Evolutionary conservation across 148 eudicot genomes (phyloP).

Genomic region (Suaeda aralocaspica): DNA sequence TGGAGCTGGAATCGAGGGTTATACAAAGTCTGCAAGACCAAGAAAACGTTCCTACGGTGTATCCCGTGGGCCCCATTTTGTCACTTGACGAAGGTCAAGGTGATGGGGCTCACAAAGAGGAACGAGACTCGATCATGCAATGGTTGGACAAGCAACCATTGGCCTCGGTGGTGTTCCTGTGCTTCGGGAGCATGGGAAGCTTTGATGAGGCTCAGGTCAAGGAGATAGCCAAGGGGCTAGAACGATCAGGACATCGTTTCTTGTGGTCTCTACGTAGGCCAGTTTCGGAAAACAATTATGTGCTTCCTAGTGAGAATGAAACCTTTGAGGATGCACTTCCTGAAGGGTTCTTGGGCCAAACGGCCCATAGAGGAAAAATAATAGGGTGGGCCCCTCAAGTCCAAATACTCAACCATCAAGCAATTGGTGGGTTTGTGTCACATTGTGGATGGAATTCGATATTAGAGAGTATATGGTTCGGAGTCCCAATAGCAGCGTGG

Average conservation of each 20-base stretch:
- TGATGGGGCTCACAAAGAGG: background rate
- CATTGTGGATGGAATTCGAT: conserved; percentile 59
- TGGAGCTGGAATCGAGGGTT: conserved; percentile 27
- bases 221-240: conserved; percentile 48
- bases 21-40: conserved; percentile 13
- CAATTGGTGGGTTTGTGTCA: conserved; percentile 42
- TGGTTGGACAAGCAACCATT: conserved; percentile 49
- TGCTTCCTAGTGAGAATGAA: conserved; percentile 19
- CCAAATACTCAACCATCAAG: conserved; percentile 26
- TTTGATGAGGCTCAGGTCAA: conserved; percentile 32
- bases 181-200: conserved; percentile 53
- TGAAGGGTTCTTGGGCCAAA: conserved; percentile 37
- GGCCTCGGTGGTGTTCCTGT: conserved; percentile 44
- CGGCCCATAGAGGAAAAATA: conserved; percentile 24
- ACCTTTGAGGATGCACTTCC: conserved; percentile 26
- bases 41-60: conserved; percentile 22
- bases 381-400: conserved; percentile 44
- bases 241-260: conserved; percentile 31
- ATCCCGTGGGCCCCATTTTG: conserved; percentile 43
- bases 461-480: conserved; percentile 37
- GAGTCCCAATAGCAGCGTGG: conserved; percentile 43
- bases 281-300: background rate
- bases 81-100: conserved; percentile 7
- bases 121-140: conserved; percentile 15
- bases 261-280: conserved; percentile 36